phyloP scores from a whole-genome alignment of 352 stramenopile genomes.

The Phytophthora rubi region DNA sequence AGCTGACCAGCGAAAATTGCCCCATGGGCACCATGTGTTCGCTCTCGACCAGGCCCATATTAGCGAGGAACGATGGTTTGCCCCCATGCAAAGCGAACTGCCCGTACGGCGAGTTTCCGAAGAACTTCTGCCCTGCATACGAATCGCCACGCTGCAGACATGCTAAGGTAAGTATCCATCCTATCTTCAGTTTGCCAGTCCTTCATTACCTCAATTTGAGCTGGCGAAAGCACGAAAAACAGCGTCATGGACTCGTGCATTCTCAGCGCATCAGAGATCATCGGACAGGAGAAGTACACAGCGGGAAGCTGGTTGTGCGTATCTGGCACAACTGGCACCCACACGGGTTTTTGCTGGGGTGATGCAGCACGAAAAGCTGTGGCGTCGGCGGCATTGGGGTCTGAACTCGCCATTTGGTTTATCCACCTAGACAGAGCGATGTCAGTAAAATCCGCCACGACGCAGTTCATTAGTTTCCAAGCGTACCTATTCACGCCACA shows the following conservation, averaged over 20 bases:
- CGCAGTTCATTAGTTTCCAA: background rate
- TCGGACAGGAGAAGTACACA: slow-evolving; percentile 62
- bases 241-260: slow-evolving; percentile 70
- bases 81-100: slow-evolving; percentile 68
- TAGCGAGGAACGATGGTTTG: slow-evolving; percentile 65
- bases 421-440: slow-evolving; percentile 36
- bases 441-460: background rate
- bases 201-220: slow-evolving; percentile 47
- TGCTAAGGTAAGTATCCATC: background rate
- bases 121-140: slow-evolving; percentile 68
- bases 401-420: slow-evolving; percentile 33
- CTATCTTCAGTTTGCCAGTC: background rate
- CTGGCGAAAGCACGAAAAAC: slow-evolving; percentile 64
- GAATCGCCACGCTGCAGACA: slow-evolving; percentile 38
- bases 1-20: slow-evolving; percentile 48
- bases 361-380: slow-evolving; percentile 22
- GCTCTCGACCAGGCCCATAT: slow-evolving; percentile 48
- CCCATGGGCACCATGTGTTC: slow-evolving; percentile 22
- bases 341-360: slow-evolving; percentile 29
- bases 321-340: slow-evolving; percentile 35
- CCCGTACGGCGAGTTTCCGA: slow-evolving; percentile 70
- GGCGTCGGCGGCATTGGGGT: slow-evolving; percentile 23
- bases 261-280: slow-evolving; percentile 37
- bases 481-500: slow-evolving; percentile 57
- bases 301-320: slow-evolving; percentile 39